A percentile compares a stretch with the other conserved stretches of the same genome.
Conservation (phyloP, 352 stramenopile genomes). For the Peronospora tabacina region DNA sequence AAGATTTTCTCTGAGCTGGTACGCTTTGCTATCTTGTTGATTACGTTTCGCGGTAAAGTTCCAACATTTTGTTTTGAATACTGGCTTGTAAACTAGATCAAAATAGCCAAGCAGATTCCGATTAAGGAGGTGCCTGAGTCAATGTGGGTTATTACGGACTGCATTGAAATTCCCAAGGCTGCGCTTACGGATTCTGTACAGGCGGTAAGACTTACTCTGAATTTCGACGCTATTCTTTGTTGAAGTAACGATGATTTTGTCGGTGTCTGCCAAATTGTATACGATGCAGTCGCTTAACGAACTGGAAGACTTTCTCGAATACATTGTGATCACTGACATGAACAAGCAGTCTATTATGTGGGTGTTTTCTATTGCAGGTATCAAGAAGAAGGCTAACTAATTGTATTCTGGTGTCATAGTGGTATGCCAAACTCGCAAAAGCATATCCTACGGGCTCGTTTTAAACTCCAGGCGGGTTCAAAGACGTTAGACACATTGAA, state of each 20-base stretch:
- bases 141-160: constrained; percentile 60
- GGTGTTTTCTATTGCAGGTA: constrained; percentile 15
- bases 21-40: constrained; percentile 3
- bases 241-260: neutral
- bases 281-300: constrained; percentile 46
- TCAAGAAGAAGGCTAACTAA: neutral
- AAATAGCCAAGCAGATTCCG: constrained; percentile 50
- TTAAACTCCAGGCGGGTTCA: constrained; percentile 55
- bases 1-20: constrained; percentile 72
- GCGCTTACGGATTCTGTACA: constrained; percentile 47
- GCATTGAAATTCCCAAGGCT: constrained; percentile 51
- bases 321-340: constrained; percentile 73
- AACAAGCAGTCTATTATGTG: constrained; percentile 58
- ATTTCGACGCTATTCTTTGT: neutral
- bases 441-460: constrained; percentile 49
- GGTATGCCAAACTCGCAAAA: constrained; percentile 60
- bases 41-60: neutral
- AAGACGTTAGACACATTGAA: constrained; percentile 52
- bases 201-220: constrained; percentile 21
- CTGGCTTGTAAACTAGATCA: constrained; percentile 33
- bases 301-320: constrained; percentile 61
- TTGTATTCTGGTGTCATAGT: constrained; percentile 22
- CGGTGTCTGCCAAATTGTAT: neutral
- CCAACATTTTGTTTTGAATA: neutral
- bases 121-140: constrained; percentile 50